Evolutionary conservation across 2,329 filamentous ascomycete species (phyloP).

Genomic region (Botrytis byssoidea): DNA sequence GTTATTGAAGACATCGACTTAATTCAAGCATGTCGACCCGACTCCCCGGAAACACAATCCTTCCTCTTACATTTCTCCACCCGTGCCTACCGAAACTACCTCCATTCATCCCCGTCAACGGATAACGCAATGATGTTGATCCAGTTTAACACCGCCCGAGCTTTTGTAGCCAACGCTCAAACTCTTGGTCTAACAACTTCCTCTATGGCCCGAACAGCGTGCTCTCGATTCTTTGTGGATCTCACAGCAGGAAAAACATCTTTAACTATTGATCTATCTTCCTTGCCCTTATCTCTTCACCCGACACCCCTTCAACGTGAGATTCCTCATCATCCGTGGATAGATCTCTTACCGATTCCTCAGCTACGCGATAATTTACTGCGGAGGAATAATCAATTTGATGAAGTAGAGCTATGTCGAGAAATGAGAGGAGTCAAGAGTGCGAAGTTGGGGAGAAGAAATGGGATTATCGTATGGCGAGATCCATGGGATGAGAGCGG

Average conservation of each 20-base stretch:
- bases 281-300: neutral
- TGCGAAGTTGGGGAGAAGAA: neutral
- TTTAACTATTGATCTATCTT: neutral
- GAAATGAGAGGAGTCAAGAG: neutral
- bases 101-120: neutral
- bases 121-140: neutral
- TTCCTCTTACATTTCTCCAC: neutral
- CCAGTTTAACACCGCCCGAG: neutral
- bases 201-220: neutral
- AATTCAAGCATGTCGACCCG: neutral
- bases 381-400: neutral
- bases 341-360: neutral
- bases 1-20: neutral
- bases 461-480: neutral
- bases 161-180: neutral
- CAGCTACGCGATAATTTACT: neutral
- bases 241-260: neutral
- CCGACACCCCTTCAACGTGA: neutral
- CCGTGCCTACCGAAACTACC: neutral
- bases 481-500: neutral
- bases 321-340: neutral
- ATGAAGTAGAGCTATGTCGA: neutral
- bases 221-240: neutral
- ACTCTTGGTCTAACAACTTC: neutral
- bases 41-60: neutral